Evolutionary conservation across 2,329 filamentous ascomycete species (phyloP), one percentile per base, ranked within the genome.

Genomic region (Cladosporium oxysporum): DNA sequence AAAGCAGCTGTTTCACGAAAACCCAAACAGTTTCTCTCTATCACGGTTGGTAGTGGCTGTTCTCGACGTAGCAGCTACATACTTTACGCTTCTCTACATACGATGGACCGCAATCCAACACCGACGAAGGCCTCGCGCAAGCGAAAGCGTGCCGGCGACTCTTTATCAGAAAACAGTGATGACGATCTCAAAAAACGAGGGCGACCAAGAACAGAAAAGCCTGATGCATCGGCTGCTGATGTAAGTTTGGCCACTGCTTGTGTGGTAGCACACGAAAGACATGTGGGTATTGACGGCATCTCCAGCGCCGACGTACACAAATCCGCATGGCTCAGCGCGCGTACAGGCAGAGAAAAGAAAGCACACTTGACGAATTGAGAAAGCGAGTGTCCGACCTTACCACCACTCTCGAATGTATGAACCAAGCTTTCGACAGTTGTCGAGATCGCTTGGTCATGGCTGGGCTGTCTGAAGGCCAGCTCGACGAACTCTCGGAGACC

Each of bases 281-380:
- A 21, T 47, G 12, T 21, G 41, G n/a, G 1, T 4, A 47, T 16
- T 70, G 63, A 70, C 58, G 49, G 7, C 21, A 21, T 35, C 8
- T 66, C 3, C 70, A 91, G 90, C 89, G 92, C 68, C 90, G 93
- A 62, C 87, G 93, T 64, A 94, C 91, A 5, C 93, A 97, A 76
- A 95, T 97, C 69, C 88, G 93, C 28, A 85, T 94, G 64, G 93
- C 93, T 1, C 93, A 96, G 76, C 84, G 92, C 70, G 92, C 92
- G 0, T 96, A 96, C 74, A 87, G 93, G 18, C 87, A 90, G 73
- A 88, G 93, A 61, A 96, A 96, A 78, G 93, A 96, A 74, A 89
- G 85, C 26, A 90, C 91, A 5, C 94, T 96, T 65, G 85, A 87
- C 31, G 87, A 86, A 0, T 83, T 96, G 12, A 89, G 92, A 74